These are phyloP conservation scores for Ceratocystis variospora DNA, from an alignment of 2,329 filamentous ascomycete genomes.

Conservation along the genomic window DNA sequence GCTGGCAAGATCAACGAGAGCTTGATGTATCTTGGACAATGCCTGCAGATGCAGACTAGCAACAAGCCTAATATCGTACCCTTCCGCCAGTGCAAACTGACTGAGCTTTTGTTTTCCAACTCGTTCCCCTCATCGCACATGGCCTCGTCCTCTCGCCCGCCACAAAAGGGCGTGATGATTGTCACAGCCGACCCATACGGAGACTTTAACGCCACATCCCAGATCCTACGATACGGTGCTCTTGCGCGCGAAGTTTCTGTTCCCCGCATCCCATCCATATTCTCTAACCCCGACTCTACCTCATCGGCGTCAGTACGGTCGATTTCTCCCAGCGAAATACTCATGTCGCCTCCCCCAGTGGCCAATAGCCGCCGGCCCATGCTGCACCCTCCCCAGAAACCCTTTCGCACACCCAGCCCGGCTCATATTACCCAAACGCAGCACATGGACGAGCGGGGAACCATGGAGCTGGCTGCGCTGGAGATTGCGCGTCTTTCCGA, in stretches of 20 bases:
- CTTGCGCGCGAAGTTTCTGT: slow-evolving; percentile 87
- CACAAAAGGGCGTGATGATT: slow-evolving; percentile 88
- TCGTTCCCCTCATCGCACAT: slow-evolving; percentile 53
- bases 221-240: slow-evolving; percentile 88
- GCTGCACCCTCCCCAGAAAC: slow-evolving; percentile 5
- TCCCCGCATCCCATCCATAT: slow-evolving; percentile 71
- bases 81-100: slow-evolving; percentile 73
- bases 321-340: slow-evolving; percentile 4
- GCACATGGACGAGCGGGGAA: slow-evolving; percentile 43
- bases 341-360: slow-evolving; percentile 7
- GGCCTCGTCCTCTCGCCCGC: slow-evolving; percentile 38
- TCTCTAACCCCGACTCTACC: slow-evolving; percentile 24
- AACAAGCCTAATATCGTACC: slow-evolving; percentile 64
- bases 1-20: slow-evolving; percentile 98
- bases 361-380: slow-evolving; percentile 6
- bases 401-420: slow-evolving; percentile 8
- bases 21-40: slow-evolving; percentile 95
- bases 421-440: slow-evolving; percentile 22
- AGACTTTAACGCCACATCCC: slow-evolving; percentile 92
- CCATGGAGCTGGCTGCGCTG: slow-evolving; percentile 67
- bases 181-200: slow-evolving; percentile 86
- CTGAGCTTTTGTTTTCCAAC: slow-evolving; percentile 75
- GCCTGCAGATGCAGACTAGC: slow-evolving; percentile 86
- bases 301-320: slow-evolving; percentile 11
- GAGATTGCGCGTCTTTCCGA: slow-evolving; percentile 68